Evolutionary conservation across 2,329 filamentous ascomycete genomes (phyloP).

Genomic region (Pseudocercospora eumusae): DNA sequence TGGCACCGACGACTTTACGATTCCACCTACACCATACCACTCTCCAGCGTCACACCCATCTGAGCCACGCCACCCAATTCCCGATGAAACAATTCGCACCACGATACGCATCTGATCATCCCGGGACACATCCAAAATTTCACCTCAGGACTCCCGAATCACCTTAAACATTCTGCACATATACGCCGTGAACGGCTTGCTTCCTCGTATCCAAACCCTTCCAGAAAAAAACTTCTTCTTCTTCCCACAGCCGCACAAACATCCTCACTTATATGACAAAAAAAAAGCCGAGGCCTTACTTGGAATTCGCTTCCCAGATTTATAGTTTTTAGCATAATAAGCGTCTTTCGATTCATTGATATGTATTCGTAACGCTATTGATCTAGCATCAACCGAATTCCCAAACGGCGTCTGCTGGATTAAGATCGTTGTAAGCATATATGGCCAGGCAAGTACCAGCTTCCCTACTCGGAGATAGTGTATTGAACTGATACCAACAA

Average conservation of each 20-base stretch:
- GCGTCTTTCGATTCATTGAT: neutral
- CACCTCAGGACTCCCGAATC: neutral
- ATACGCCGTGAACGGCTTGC: neutral
- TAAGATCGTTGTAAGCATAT: too few relatives aligned
- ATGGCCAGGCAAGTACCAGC: neutral
- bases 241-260: neutral
- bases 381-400: too few relatives aligned
- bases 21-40: conserved; percentile 4
- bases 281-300: neutral
- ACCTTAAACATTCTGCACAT: neutral
- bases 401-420: too few relatives aligned
- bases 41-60: neutral
- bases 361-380: neutral
- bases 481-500: neutral
- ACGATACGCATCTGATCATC: neutral
- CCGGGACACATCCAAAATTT: neutral
- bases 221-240: neutral
- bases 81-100: neutral
- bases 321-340: neutral
- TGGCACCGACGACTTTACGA: neutral
- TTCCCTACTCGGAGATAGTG: neutral
- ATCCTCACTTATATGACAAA: too few relatives aligned
- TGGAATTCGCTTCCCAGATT: neutral
- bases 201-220: neutral
- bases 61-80: neutral